Conservation (phyloP, 2,329 filamentous ascomycete species). For the Aspergillus spinulosporus region DNA sequence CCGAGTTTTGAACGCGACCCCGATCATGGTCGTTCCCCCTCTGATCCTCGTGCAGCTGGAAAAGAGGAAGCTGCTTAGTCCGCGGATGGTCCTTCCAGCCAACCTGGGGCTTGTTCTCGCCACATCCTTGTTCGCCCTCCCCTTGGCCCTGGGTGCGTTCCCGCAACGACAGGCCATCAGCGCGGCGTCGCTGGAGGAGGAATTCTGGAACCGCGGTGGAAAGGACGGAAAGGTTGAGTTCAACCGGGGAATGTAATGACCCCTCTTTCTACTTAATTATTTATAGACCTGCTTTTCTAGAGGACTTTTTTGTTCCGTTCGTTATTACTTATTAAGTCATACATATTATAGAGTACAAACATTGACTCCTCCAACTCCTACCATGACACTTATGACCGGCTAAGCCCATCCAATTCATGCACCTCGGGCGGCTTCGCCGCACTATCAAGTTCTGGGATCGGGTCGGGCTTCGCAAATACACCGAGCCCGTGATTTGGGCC, state of each 20-base stretch:
- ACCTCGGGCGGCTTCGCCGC: constrained; percentile 12
- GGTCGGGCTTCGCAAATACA: constrained; percentile 11
- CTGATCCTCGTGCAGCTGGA: constrained; percentile 83
- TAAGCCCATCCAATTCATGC: constrained; percentile 17
- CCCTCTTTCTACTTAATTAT: not conserved
- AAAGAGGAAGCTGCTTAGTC: constrained; percentile 79
- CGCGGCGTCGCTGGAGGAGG: constrained; percentile 73
- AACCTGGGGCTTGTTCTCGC: constrained; percentile 85
- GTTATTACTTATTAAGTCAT: not conserved
- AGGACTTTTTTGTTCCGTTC: not conserved
- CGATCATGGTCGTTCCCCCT: constrained; percentile 95
- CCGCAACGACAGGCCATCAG: constrained; percentile 83
- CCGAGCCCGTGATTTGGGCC: not conserved
- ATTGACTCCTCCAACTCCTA: not conserved
- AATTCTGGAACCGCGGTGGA: constrained; percentile 81
- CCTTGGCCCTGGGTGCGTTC: constrained; percentile 86
- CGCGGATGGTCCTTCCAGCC: constrained; percentile 73
- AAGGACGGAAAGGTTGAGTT: constrained; percentile 86
- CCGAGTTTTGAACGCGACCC: constrained; percentile 88
- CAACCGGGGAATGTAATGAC: constrained; percentile 77
- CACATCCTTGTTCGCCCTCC: constrained; percentile 85
- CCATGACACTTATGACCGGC: not conserved
- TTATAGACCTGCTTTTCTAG: not conserved
- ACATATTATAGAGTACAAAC: not conserved
- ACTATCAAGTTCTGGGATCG: constrained; percentile 19